Base-by-base conservation (phyloP, 306 rosid species). In the Cicer cuneatum region DNA sequence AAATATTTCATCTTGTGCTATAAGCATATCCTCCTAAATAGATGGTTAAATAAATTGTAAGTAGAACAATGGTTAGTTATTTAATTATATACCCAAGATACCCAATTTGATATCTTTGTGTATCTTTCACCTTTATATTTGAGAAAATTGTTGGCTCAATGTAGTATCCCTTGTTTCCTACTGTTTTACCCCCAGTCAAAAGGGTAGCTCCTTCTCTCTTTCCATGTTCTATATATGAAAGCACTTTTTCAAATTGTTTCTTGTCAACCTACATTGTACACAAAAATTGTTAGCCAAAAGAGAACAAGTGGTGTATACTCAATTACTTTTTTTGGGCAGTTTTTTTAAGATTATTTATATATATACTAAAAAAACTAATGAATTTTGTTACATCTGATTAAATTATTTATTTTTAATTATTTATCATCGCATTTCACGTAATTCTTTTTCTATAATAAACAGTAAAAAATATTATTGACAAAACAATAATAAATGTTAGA, bases 171-270 rank as follows among this genome's bases (percentile, higher is more conserved):
- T 77, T 85, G n/a, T 75, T 45, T 1, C 96, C 97, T 14, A 87
- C 1, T 29, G 85, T 77, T 72, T 87, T 92, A 5, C 97, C 97
- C 1, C 97, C 96, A 0, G 89, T 81, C 47, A 90, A 65, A 74
- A 92, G 80, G 12, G 93, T 92, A 21, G 96, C 97, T 72, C 97
- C 97, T 85, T 88, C 92, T 67, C 78, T 92, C 69, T 90, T 92
- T 19, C 97, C 97, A 62, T 87, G 89, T 60, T 92, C 97, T 14
- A 92, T 90, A 73, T 90, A 88, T 13, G 74, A 49, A 47, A 88
- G 81, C 40, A 92, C 69, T 75, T 84, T 92, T 10, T 92, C 91
- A 19, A 85, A 83, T 74, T 90, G 97, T 12, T 40, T 68, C 76
- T 83, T 90, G 56, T 92, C 92, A 21, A 83, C 89, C 96, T 91